These are phyloP conservation scores for Ambrosia hybrid DNA, from an alignment of 140 eudicot genomes.

Conservation along the genomic window DNA sequence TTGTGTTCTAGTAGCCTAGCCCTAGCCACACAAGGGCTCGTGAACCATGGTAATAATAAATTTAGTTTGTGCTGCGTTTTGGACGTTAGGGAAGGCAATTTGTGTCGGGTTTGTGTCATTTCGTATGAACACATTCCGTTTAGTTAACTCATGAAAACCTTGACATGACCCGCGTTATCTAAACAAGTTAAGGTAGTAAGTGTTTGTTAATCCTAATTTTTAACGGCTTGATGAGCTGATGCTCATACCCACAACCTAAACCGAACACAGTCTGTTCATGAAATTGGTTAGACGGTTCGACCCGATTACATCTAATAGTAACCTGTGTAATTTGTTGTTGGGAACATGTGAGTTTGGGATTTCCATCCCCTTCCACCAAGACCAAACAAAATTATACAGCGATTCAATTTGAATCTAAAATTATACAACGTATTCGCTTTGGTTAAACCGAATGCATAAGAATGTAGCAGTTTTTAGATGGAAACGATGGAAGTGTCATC, in stretches of 20 bases:
- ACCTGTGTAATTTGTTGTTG: background rate
- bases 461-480: no score
- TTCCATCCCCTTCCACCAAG: background rate
- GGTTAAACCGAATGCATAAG: no score
- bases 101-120: slow-evolving; percentile 2
- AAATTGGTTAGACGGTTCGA: slow-evolving; percentile 1
- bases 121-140: background rate
- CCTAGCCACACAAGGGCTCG: slow-evolving; percentile 24
- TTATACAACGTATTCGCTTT: no score
- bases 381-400: background rate
- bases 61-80: slow-evolving; percentile 2
- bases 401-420: no score
- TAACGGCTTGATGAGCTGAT: background rate
- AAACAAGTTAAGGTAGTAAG: background rate
- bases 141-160: background rate
- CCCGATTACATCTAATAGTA: background rate
- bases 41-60: slow-evolving; percentile 23
- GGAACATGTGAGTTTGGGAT: background rate
- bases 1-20: slow-evolving; percentile 26
- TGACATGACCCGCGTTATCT: background rate
- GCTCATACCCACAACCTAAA: background rate
- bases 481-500: no score
- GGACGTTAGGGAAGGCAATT: background rate
- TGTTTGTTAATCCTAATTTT: background rate
- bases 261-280: background rate